Conservation (phyloP, 768 basidiomycete genomes). For the Tubosaeta sp. region DNA sequence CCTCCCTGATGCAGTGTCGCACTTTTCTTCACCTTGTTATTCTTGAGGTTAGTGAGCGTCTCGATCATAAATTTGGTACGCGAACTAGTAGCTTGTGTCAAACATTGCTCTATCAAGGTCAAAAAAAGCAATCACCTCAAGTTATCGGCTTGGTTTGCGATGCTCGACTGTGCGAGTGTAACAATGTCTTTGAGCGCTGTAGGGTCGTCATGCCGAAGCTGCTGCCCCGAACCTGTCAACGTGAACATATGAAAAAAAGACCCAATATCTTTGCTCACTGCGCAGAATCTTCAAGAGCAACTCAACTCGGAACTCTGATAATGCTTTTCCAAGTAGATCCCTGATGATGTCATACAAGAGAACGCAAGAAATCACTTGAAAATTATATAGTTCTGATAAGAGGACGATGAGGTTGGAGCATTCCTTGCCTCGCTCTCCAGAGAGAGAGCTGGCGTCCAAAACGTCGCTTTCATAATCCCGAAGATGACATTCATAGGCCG, state of each 20-base stretch:
- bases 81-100: constrained; percentile 48
- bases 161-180: constrained; percentile 70
- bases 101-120: not conserved
- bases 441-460: constrained; percentile 14
- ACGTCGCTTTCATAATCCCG: constrained; percentile 23
- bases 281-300: constrained; percentile 79
- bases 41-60: constrained; percentile 86
- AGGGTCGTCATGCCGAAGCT: constrained; percentile 90
- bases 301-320: constrained; percentile 82
- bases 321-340: constrained; percentile 54
- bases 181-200: constrained; percentile 89
- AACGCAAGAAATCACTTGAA: constrained; percentile 84
- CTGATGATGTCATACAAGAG: constrained; percentile 91
- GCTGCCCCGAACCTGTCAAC: constrained; percentile 80
- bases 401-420: constrained; percentile 84
- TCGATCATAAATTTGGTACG: constrained; percentile 95
- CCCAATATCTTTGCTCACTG: constrained; percentile 43
- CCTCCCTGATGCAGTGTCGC: constrained; percentile 64
- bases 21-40: constrained; percentile 74
- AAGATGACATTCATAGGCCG: constrained; percentile 61
- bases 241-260: constrained; percentile 1
- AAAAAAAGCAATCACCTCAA: constrained; percentile 42
- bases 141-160: constrained; percentile 45
- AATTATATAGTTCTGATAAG: constrained; percentile 91
- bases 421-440: constrained; percentile 68